These are phyloP conservation scores for Gossypium anomalum DNA, from an alignment of 345 rosid species.

Conservation along the genomic window DNA sequence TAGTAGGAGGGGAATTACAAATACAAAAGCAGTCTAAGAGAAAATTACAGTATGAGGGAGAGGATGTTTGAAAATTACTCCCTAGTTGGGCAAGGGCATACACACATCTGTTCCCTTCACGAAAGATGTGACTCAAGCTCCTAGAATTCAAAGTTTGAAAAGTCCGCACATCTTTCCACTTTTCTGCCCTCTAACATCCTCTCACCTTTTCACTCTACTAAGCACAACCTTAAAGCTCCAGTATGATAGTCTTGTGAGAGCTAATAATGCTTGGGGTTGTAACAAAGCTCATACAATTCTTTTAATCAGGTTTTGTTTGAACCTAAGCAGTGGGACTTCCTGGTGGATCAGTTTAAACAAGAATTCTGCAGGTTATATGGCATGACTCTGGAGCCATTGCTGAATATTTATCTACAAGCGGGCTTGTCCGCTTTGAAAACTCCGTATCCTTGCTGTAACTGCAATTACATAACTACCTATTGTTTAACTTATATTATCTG, in stretches of 20 bases:
- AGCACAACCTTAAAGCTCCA: background rate
- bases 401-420: constrained; percentile 88
- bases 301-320: constrained; percentile 71
- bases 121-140: no score
- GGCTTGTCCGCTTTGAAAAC: constrained; percentile 95
- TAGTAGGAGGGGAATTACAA: no score
- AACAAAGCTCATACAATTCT: background rate
- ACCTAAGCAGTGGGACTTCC: constrained; percentile 82
- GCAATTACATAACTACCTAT: background rate
- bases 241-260: background rate
- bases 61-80: no score
- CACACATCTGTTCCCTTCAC: no score
- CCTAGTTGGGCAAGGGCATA: no score
- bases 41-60: no score
- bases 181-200: no score
- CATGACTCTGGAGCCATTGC: constrained; percentile 89
- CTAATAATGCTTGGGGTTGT: background rate
- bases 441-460: constrained; percentile 55
- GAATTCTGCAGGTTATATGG: constrained; percentile 95
- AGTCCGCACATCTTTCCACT: no score
- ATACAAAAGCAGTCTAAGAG: no score
- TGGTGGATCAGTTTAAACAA: constrained; percentile 83
- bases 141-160: no score
- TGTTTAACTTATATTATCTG: background rate
- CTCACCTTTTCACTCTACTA: background rate